These are phyloP conservation scores for Hypoxylon trugodes DNA, from an alignment of 495 filamentous ascomycete genomes.

Conservation along the genomic window DNA sequence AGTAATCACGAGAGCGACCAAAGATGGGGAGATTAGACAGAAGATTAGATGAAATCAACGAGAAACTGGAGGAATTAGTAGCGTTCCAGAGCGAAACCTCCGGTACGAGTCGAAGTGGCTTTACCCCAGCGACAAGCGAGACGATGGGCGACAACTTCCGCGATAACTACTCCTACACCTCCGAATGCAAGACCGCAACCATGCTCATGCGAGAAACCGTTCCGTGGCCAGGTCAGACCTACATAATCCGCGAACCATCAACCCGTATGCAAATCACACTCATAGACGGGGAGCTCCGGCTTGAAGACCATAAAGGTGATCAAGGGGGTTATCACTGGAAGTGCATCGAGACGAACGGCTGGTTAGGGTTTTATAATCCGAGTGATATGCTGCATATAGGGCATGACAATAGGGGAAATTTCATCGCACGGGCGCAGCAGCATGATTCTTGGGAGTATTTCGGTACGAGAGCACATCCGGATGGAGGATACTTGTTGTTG, in stretches of 20 bases:
- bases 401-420: slow-evolving; percentile 19
- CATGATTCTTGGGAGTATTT: slow-evolving; percentile 8
- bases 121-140: background rate
- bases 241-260: slow-evolving; percentile 40
- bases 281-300: slow-evolving; percentile 38
- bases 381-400: slow-evolving; percentile 40
- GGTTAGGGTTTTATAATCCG: slow-evolving; percentile 48
- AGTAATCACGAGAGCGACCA: too few species aligned
- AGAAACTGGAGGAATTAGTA: too few species aligned
- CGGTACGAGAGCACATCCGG: background rate
- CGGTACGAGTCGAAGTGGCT: too few species aligned
- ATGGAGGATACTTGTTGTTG: slow-evolving; percentile 6
- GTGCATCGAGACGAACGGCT: slow-evolving; percentile 49
- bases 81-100: too few species aligned
- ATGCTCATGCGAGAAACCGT: slow-evolving; percentile 1
- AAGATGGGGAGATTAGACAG: too few species aligned
- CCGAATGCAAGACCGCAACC: background rate
- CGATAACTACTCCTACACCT: background rate
- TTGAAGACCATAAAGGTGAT: slow-evolving; percentile 35
- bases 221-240: slow-evolving; percentile 35
- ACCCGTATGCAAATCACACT: slow-evolving; percentile 45
- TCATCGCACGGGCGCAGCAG: background rate
- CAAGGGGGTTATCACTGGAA: slow-evolving; percentile 48
- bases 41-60: too few species aligned
- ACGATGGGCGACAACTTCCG: background rate